These are phyloP conservation scores for Dictyostelium discoideum DNA, from an alignment of 78 protist genomes.

Conservation along the genomic window DNA sequence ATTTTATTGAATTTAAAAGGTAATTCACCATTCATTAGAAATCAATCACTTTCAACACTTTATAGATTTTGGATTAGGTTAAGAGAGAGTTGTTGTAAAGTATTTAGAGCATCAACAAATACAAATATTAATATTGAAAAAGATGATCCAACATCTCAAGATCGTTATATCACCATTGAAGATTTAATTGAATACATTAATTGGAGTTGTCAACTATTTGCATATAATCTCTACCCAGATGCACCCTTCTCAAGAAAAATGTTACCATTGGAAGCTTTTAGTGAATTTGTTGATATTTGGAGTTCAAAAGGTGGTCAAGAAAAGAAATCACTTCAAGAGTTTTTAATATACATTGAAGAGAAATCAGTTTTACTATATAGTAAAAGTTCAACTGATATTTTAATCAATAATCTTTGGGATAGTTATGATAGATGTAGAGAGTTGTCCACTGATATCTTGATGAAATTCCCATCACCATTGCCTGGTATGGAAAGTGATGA, in stretches of 20 bases:
- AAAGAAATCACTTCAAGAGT: slow-evolving; percentile 9
- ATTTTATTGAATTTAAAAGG: slow-evolving; percentile 38
- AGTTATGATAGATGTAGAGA: slow-evolving; percentile 74
- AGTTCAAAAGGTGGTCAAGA: neutral
- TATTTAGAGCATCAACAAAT: slow-evolving; percentile 38
- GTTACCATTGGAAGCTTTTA: slow-evolving; percentile 64
- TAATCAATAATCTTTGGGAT: slow-evolving; percentile 81
- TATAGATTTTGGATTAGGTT: slow-evolving; percentile 59
- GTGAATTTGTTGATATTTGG: slow-evolving; percentile 48
- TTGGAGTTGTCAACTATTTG: slow-evolving; percentile 33
- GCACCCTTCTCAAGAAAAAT: slow-evolving; percentile 81
- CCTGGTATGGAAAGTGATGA: slow-evolving; percentile 58
- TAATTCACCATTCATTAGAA: slow-evolving; percentile 65
- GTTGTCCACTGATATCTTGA: slow-evolving; percentile 3
- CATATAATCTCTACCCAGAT: slow-evolving; percentile 57
- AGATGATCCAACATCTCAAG: neutral
- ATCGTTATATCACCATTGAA: neutral
- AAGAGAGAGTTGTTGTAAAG: slow-evolving; percentile 55
- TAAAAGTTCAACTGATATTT: neutral
- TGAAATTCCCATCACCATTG: slow-evolving; percentile 65
- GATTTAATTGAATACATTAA: slow-evolving; percentile 16
- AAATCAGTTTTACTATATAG: slow-evolving; percentile 4
- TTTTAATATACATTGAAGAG: neutral
- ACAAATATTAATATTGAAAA: slow-evolving; percentile 1
- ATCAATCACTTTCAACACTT: slow-evolving; percentile 38